These are phyloP conservation scores for Castanopsis chinensis DNA, from an alignment of 306 rosid species.

Conservation along the genomic window DNA sequence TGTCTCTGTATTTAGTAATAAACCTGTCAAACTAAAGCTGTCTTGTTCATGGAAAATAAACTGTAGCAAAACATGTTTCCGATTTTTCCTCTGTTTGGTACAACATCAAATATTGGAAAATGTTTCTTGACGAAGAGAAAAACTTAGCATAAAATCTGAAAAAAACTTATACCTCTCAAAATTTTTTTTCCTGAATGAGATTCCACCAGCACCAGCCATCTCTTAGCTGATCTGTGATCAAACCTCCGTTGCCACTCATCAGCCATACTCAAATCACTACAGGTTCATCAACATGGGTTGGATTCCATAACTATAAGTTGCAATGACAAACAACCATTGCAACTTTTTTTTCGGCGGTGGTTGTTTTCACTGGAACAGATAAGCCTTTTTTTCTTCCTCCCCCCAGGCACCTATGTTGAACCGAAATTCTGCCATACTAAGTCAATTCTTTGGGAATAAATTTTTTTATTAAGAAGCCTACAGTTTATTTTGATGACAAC, in stretches of 20 bases:
- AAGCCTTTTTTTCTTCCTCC: not conserved
- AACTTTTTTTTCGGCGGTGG: not conserved
- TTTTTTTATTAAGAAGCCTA: not conserved
- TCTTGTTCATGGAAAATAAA: not conserved
- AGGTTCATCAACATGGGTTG: not conserved
- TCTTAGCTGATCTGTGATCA: not conserved
- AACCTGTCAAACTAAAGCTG: not conserved
- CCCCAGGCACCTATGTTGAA: not conserved
- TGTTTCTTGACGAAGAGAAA: not conserved
- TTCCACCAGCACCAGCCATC: not conserved
- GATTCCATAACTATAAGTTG: not conserved
- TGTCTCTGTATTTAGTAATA: not conserved
- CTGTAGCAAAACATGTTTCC: not conserved
- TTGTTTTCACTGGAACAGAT: not conserved
- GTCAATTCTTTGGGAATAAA: not conserved
- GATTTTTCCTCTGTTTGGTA: not conserved
- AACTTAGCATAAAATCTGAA: not conserved
- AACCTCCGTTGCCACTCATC: not conserved
- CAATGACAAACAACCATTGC: not conserved
- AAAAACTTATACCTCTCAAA: not conserved
- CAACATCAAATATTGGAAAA: not conserved
- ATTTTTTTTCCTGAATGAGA: not conserved
- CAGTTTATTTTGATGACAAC: not conserved
- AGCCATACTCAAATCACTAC: not conserved
- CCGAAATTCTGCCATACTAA: slow-evolving; percentile 4